Conservation (phyloP, 225 moss, liverwort and hornwort genomes). For the Pseudisothecium myosuroides region DNA sequence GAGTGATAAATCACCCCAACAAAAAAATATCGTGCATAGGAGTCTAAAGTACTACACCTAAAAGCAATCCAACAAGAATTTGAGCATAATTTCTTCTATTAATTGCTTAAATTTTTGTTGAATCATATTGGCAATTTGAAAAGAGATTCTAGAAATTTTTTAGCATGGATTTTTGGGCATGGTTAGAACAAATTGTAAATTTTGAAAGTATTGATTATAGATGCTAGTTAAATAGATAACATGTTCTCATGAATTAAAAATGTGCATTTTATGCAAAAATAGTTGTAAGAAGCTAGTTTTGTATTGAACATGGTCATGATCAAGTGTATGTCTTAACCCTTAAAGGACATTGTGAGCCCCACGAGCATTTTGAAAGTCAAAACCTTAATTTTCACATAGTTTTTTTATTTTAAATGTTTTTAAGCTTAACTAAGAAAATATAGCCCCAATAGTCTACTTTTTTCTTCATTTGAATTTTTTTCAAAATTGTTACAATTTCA, state of each 20-base stretch:
- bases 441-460: no score
- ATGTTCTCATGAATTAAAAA: neutral
- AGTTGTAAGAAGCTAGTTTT: neutral
- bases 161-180: neutral
- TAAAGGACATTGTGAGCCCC: no score
- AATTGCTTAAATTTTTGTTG: neutral
- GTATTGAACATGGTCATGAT: neutral
- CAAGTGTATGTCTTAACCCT: no score
- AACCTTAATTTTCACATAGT: no score
- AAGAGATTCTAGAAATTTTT: fast-evolving
- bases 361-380: no score
- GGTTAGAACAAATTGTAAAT: neutral
- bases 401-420: no score
- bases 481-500: no score
- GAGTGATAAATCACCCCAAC: neutral
- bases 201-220: neutral
- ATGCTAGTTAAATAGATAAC: neutral
- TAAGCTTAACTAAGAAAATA: no score
- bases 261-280: neutral
- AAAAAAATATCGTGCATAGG: fast-evolving
- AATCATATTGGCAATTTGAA: neutral
- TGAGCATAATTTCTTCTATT: neutral
- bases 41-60: neutral
- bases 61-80: neutral
- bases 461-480: no score